Evolutionary conservation across 73 alveolate genomes (phyloP).

Genomic region (Halteria grandinella): DNA sequence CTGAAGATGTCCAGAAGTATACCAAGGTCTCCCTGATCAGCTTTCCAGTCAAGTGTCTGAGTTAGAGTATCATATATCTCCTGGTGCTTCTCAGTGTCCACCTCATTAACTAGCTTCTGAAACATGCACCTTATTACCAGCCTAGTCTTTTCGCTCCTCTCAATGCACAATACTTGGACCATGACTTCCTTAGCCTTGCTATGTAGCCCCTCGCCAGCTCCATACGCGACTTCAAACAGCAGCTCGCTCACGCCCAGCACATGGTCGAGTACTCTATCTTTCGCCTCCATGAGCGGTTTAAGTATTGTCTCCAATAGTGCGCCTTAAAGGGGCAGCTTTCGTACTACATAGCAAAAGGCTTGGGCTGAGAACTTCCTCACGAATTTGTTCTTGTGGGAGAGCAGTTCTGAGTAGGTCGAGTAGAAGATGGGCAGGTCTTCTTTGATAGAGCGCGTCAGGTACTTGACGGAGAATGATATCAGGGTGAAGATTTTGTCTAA

Average conservation of each 20-base stretch:
- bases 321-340: constrained; percentile 10
- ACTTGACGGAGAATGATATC: constrained; percentile 42
- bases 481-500: constrained; percentile 56
- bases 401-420: constrained; percentile 23
- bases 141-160: not conserved
- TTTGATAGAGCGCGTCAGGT: constrained; percentile 42
- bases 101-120: constrained; percentile 2
- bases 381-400: constrained; percentile 40
- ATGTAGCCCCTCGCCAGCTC: constrained; percentile 47
- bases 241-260: constrained; percentile 12
- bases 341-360: constrained; percentile 48
- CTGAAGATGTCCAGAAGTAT: constrained; percentile 2
- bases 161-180: not conserved
- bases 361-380: constrained; percentile 61
- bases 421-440: constrained; percentile 47
- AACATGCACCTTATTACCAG: constrained; percentile 10
- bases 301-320: not conserved
- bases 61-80: not conserved
- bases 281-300: not conserved
- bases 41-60: not conserved
- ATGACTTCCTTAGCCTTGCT: constrained; percentile 25
- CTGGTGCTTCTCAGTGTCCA: constrained; percentile 40
- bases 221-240: constrained; percentile 42
- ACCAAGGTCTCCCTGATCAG: not conserved
- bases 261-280: not conserved